Percentiles rank a stretch among this genome's conserved stretches.
Evolutionary conservation across 1,284 basidiomycete genomes (phyloP).

Genomic region (Boletus smithii): DNA sequence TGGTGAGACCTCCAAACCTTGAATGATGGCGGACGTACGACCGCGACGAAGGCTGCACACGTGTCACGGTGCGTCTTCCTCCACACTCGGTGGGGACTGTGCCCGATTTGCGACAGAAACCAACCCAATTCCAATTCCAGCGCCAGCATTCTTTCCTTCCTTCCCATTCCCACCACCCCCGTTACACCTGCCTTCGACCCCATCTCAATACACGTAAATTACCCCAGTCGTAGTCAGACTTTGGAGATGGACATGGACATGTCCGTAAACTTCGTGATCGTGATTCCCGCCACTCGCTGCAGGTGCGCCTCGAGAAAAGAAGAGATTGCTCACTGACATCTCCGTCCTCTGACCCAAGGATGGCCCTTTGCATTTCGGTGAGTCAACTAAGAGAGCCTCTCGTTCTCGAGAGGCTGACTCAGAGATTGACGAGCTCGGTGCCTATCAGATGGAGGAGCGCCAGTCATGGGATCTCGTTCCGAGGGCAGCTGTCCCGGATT

Average conservation of each 20-base stretch:
- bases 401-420: slow-evolving; percentile 10
- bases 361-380: slow-evolving; percentile 13
- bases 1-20: slow-evolving; percentile 52
- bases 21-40: slow-evolving; percentile 64
- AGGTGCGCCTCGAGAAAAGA: slow-evolving; percentile 66
- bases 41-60: slow-evolving; percentile 71
- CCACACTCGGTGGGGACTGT: slow-evolving; percentile 1
- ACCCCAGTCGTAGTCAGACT: slow-evolving; percentile 11
- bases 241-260: slow-evolving; percentile 11
- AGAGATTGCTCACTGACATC: slow-evolving; percentile 29
- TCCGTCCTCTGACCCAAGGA: slow-evolving; percentile 27
- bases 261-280: slow-evolving; percentile 8
- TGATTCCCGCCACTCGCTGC: slow-evolving; percentile 34
- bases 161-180: slow-evolving; percentile 1
- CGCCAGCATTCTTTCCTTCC: slow-evolving; percentile 6
- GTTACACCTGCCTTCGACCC: neutral
- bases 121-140: slow-evolving; percentile 8
- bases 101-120: slow-evolving; percentile 5
- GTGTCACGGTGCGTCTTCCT: slow-evolving; percentile 48
- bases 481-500: slow-evolving; percentile 15
- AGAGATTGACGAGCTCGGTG: slow-evolving; percentile 7
- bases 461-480: slow-evolving; percentile 9
- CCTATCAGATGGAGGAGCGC: slow-evolving; percentile 8
- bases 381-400: slow-evolving; percentile 11
- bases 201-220: slow-evolving; percentile 23